Conservation (phyloP, 371 early-diverging fungal genomes). For the Lichtheimia corymbifera region DNA sequence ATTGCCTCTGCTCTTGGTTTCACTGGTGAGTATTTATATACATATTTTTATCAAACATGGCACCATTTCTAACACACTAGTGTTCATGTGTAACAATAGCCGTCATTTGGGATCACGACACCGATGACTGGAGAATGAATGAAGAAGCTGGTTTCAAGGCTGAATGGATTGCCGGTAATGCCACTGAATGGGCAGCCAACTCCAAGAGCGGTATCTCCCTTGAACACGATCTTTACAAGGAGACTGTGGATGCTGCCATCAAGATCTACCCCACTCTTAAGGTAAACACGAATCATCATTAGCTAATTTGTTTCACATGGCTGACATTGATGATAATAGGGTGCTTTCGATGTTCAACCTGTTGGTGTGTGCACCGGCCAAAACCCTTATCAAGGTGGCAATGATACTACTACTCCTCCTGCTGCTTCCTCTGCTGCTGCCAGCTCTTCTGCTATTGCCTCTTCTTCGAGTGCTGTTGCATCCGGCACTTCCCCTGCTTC, state of each 20-base stretch:
- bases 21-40: constrained; percentile 23
- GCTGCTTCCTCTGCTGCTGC: constrained; percentile 15
- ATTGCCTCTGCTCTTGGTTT: constrained; percentile 61
- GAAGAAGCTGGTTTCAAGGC: constrained; percentile 32
- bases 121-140: constrained; percentile 41
- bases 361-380: constrained; percentile 43
- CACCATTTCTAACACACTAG: neutral
- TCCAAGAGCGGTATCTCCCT: constrained; percentile 52
- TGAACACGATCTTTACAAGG: constrained; percentile 55
- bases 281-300: constrained; percentile 4
- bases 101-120: constrained; percentile 52
- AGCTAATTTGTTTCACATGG: neutral
- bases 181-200: constrained; percentile 48
- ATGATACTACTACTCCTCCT: constrained; percentile 12
- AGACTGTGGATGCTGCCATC: constrained; percentile 62
- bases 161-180: constrained; percentile 45
- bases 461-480: constrained; percentile 16
- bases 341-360: constrained; percentile 40
- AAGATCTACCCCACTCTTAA: constrained; percentile 49
- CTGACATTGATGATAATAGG: constrained; percentile 8
- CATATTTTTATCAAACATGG: no score
- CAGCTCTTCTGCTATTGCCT: constrained; percentile 6
- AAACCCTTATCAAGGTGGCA: constrained; percentile 36
- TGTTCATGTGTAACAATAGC: constrained; percentile 15
- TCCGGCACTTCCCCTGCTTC: neutral